Evolutionary conservation across 352 stramenopile genomes (phyloP).

Genomic region (Blastocystis sp.): DNA sequence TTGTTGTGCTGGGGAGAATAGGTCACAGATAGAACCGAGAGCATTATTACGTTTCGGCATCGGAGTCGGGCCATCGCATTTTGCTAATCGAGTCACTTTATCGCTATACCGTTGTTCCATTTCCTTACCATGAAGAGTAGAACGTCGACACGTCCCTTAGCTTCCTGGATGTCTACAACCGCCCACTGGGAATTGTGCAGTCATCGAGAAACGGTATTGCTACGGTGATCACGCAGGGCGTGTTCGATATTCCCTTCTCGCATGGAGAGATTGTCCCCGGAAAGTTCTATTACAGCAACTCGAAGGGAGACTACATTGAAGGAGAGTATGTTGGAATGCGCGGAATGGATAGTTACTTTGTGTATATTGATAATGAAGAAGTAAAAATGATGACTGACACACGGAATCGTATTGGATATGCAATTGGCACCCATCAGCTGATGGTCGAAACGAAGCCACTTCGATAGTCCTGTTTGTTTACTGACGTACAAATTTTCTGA

Average conservation of each 20-base stretch:
- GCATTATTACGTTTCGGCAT: slow-evolving; percentile 42
- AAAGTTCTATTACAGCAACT: slow-evolving; percentile 48
- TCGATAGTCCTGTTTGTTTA: background rate
- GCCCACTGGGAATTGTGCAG: slow-evolving; percentile 1
- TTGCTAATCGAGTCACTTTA: slow-evolving; percentile 29
- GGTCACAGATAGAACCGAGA: background rate
- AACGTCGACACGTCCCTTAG: slow-evolving; percentile 10
- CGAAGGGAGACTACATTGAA: slow-evolving; percentile 9
- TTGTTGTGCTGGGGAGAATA: background rate
- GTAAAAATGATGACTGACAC: slow-evolving; percentile 43
- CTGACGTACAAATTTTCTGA: background rate
- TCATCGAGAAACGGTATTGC: background rate
- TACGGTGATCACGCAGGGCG: background rate
- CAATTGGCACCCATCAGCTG: background rate
- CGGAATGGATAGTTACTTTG: slow-evolving; percentile 42
- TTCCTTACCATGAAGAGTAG: background rate
- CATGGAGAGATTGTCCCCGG: background rate
- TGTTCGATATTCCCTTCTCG: background rate
- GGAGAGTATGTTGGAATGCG: slow-evolving; percentile 18
- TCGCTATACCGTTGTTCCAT: background rate
- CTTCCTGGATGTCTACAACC: slow-evolving; percentile 39
- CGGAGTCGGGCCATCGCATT: background rate
- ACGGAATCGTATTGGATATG: slow-evolving; percentile 25
- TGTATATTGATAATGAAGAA: slow-evolving; percentile 51
- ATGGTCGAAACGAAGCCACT: background rate